A percentile compares a stretch with the other conserved stretches of the same genome.
These are phyloP conservation scores for Phytophthora multivora DNA, from an alignment of 352 stramenopile genomes.

Conservation along the genomic window DNA sequence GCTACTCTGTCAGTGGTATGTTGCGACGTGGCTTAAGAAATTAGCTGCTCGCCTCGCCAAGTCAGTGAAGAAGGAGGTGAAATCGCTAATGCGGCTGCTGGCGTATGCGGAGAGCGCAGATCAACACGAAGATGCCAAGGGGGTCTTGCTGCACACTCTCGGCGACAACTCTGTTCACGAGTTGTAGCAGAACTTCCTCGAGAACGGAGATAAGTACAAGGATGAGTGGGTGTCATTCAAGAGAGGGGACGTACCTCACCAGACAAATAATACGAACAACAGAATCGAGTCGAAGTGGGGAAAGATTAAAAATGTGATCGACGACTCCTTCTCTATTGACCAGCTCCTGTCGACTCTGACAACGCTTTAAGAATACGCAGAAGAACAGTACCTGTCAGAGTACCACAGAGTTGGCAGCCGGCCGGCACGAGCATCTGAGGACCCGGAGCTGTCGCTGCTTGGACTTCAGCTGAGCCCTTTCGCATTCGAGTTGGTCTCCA, in stretches of 20 bases:
- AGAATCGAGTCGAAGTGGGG: too few relatives aligned
- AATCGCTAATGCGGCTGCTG: background rate
- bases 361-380: too few relatives aligned
- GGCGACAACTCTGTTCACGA: background rate
- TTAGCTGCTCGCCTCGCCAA: background rate
- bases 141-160: background rate
- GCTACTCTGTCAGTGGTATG: constrained; percentile 4
- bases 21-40: constrained; percentile 16
- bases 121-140: constrained; percentile 1
- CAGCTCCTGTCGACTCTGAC: too few relatives aligned
- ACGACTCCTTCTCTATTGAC: too few relatives aligned
- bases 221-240: too few relatives aligned
- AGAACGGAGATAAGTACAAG: background rate
- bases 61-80: constrained; percentile 2
- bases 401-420: background rate
- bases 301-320: too few relatives aligned
- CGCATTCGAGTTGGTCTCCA: background rate
- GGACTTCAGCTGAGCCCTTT: background rate
- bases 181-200: background rate
- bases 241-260: too few relatives aligned
- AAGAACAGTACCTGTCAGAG: too few relatives aligned
- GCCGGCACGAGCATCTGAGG: background rate
- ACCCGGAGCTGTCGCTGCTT: background rate
- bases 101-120: background rate
- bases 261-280: too few relatives aligned